Evolutionary conservation across 2,329 filamentous ascomycete genomes (phyloP), one percentile per base, ranked within the genome.

Genomic region (Fusarium buharicum): DNA sequence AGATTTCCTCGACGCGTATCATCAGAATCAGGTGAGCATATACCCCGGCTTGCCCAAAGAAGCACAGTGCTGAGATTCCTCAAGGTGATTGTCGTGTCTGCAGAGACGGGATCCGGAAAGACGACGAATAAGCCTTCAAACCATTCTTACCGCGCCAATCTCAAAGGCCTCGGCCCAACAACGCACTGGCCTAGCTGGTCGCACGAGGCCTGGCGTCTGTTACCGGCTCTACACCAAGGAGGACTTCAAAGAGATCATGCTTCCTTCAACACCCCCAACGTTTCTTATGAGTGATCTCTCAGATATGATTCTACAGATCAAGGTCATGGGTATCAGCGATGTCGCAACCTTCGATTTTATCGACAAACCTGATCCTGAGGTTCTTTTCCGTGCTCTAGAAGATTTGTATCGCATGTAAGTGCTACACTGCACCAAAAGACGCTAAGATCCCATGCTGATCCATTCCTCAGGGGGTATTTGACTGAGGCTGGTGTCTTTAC

Each of bases 251-350:
- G 92, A 90, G 1, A 94, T 98, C 76, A 97, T 99, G 93, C 79
- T 97, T 56, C 93, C 93, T 0, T 97, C 93, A 0, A 93, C 92
- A 0, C 95, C 98, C 30, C 95, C 95, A 2, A 94, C 97, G 69
- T 98, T 99, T 49, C 94, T 98, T 73, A 85, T 95, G 2, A 92
- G 96, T 73, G 98, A 98, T 70, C 74, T 99, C 47, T 90, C 92
- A 0, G 88, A 90, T 68, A 96, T 93, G 0, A 97, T 99, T 74
- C 83, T 99, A 43, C 96, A 97, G 90, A 84, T 99, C 47, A 99
- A 99, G 75, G 94, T 94, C 1, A 97, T 98, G 92, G 94, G 95
- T 4, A 97, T 99, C 77, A 97, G 98, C 73, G 95, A 98, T 73
- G 81, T 99, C 2, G 83, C 98, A 12, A 92, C 96, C 72, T 99